Evolutionary conservation across 2,329 filamentous ascomycete genomes (phyloP).

Genomic region (Leptodontidium sp.): DNA sequence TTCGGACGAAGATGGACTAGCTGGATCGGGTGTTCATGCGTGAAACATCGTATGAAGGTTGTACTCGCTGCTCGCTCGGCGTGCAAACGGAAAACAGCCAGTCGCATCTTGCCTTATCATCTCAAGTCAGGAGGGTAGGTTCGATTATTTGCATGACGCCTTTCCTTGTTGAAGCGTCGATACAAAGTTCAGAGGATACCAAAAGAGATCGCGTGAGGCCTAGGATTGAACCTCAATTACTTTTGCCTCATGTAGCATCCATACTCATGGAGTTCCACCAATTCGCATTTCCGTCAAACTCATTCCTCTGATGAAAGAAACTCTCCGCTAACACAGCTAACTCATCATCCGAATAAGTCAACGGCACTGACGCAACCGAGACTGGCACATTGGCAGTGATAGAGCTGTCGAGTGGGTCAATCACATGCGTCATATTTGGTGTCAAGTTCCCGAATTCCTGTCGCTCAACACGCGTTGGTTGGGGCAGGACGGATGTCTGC

Average conservation of each 20-base stretch:
- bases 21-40: conserved; percentile 30
- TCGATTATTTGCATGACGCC: neutral
- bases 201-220: no score
- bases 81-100: neutral
- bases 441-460: conserved; percentile 40
- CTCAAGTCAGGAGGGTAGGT: neutral
- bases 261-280: conserved; percentile 41
- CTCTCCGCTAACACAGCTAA: conserved; percentile 56
- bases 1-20: conserved; percentile 14
- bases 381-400: neutral
- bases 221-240: no score
- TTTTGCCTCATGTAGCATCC: neutral
- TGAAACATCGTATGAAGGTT: conserved; percentile 2
- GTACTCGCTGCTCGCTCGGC: neutral
- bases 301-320: conserved; percentile 54
- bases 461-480: conserved; percentile 51
- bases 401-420: neutral
- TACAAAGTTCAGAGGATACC: no score
- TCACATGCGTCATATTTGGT: conserved; percentile 36
- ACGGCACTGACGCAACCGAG: conserved; percentile 17
- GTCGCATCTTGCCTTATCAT: neutral
- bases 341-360: conserved; percentile 50
- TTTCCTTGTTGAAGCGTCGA: no score
- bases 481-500: conserved; percentile 53
- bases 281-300: conserved; percentile 36